Conservation (phyloP, 2,329 filamentous ascomycete genomes). For the Zymoseptoria pseudotritici region DNA sequence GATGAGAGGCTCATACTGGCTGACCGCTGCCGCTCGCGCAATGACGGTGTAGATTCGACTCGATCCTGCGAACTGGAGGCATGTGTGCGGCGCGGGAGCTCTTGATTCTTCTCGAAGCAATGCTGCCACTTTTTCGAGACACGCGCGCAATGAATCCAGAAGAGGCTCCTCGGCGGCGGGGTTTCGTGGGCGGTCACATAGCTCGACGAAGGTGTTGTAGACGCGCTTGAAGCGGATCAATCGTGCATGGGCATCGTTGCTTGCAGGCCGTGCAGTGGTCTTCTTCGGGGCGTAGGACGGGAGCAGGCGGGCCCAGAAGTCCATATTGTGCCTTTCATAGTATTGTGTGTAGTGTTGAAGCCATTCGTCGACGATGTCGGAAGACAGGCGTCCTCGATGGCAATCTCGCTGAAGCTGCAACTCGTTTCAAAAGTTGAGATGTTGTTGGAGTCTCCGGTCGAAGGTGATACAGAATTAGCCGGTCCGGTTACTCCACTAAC, state of each 20-base stretch:
- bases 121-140: slow-evolving; percentile 50
- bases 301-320: slow-evolving; percentile 52
- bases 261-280: slow-evolving; percentile 33
- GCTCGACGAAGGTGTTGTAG: slow-evolving; percentile 55
- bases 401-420: neutral
- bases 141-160: slow-evolving; percentile 43
- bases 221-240: slow-evolving; percentile 54
- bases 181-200: slow-evolving; percentile 52
- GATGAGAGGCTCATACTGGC: slow-evolving; percentile 78
- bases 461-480: neutral
- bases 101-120: slow-evolving; percentile 85
- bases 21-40: slow-evolving; percentile 78
- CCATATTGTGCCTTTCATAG: slow-evolving; percentile 18
- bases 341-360: neutral
- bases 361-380: neutral
- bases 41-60: slow-evolving; percentile 87
- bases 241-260: slow-evolving; percentile 52
- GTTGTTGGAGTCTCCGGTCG: neutral
- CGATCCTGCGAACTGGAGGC: slow-evolving; percentile 75
- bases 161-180: slow-evolving; percentile 46
- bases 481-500: neutral
- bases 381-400: neutral
- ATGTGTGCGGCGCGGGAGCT: slow-evolving; percentile 81
- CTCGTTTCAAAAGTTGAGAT: neutral
- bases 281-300: slow-evolving; percentile 46